Conservation (phyloP, 371 early-diverging fungal genomes). For the Lichtheimia corymbifera region DNA sequence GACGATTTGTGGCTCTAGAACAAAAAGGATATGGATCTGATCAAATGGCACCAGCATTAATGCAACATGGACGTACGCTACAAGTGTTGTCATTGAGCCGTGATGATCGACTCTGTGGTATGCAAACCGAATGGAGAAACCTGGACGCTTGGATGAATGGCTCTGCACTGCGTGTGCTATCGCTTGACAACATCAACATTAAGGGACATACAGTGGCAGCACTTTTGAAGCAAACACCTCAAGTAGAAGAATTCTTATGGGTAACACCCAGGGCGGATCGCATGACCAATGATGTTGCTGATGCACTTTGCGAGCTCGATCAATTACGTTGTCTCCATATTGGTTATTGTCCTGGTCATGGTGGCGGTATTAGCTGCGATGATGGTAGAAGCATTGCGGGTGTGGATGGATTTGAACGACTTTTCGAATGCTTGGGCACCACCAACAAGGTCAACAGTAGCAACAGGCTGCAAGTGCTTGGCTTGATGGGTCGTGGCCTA, state of each 20-base stretch:
- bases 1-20: neutral
- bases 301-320: neutral
- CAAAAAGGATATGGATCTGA: slow-evolving; percentile 1
- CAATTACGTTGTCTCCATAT: slow-evolving; percentile 1
- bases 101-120: neutral
- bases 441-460: neutral
- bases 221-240: neutral
- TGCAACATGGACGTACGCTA: neutral
- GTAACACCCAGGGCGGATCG: neutral
- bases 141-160: neutral
- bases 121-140: neutral
- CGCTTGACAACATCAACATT: neutral
- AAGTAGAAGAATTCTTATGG: neutral
- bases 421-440: neutral
- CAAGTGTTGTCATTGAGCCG: neutral
- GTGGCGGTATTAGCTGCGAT: no score
- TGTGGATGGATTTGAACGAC: neutral
- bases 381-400: neutral
- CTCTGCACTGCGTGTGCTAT: neutral
- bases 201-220: neutral
- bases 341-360: neutral
- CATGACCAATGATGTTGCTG: slow-evolving; percentile 1
- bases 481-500: slow-evolving; percentile 1
- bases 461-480: neutral
- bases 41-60: neutral